These are phyloP conservation scores for Penicillium daleae DNA, from an alignment of 495 filamentous ascomycete species.

Conservation along the genomic window DNA sequence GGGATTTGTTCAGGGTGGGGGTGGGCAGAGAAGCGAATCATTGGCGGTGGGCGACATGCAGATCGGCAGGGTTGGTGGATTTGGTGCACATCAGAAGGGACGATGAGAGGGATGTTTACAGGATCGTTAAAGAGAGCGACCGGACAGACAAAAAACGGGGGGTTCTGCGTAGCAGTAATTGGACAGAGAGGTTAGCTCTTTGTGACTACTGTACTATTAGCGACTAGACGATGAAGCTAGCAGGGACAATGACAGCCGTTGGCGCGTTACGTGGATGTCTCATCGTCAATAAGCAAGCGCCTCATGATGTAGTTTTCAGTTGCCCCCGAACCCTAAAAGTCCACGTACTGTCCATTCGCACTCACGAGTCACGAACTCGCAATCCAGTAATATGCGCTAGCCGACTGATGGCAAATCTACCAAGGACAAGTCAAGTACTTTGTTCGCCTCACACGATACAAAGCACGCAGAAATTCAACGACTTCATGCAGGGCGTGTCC, in stretches of 20 bases:
- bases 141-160: too few relatives aligned
- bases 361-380: background rate
- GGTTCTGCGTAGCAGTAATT: background rate
- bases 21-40: slow-evolving; percentile 23
- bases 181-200: background rate
- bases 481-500: background rate
- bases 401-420: background rate
- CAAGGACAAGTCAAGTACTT: too few relatives aligned
- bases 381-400: background rate
- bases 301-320: slow-evolving; percentile 24
- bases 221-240: background rate
- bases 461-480: background rate
- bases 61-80: slow-evolving; percentile 27
- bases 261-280: slow-evolving; percentile 14
- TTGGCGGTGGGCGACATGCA: slow-evolving; percentile 19
- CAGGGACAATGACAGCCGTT: background rate
- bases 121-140: background rate
- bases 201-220: background rate
- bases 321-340: slow-evolving; percentile 16
- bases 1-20: slow-evolving; percentile 10
- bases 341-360: too few relatives aligned
- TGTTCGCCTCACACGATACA: too few relatives aligned
- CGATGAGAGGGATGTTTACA: background rate
- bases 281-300: slow-evolving; percentile 12
- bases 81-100: too few relatives aligned